Evolutionary conservation across 805 yeast species (phyloP).

Genomic region (Peterozyma toletana): DNA sequence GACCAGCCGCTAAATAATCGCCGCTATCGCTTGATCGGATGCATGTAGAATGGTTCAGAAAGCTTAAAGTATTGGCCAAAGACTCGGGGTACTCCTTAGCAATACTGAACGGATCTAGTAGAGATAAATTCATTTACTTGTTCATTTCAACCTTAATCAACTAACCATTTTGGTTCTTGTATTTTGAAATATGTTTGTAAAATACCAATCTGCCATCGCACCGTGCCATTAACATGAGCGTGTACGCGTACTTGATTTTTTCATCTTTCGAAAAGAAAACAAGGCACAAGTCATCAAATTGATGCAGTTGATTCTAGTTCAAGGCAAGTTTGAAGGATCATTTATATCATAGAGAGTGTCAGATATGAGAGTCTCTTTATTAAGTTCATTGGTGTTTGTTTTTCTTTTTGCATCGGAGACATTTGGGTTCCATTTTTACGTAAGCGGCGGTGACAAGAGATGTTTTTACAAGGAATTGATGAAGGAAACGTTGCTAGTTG

Average conservation of each 20-base stretch:
- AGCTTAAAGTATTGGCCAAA: constrained; percentile 60
- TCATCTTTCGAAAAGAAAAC: no score
- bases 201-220: no score
- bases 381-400: constrained; percentile 1
- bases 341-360: background rate
- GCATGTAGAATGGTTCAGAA: constrained; percentile 59
- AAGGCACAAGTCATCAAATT: no score
- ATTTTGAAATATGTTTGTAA: no score
- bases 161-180: no score
- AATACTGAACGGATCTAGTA: constrained; percentile 86
- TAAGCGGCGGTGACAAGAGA: constrained; percentile 41
- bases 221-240: no score
- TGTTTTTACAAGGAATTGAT: constrained; percentile 53
- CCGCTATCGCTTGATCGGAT: constrained; percentile 69
- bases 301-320: no score
- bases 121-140: constrained; percentile 59
- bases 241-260: no score
- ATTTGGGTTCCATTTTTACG: constrained; percentile 40
- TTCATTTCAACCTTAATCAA: no score
- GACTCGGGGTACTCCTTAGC: constrained; percentile 89
- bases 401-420: constrained; percentile 18
- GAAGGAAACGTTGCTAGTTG: constrained; percentile 40
- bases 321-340: no score
- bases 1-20: constrained; percentile 80
- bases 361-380: background rate